phyloP scores from a whole-genome alignment of 2,329 filamentous ascomycete genomes.

The Colletotrichum siamense region DNA sequence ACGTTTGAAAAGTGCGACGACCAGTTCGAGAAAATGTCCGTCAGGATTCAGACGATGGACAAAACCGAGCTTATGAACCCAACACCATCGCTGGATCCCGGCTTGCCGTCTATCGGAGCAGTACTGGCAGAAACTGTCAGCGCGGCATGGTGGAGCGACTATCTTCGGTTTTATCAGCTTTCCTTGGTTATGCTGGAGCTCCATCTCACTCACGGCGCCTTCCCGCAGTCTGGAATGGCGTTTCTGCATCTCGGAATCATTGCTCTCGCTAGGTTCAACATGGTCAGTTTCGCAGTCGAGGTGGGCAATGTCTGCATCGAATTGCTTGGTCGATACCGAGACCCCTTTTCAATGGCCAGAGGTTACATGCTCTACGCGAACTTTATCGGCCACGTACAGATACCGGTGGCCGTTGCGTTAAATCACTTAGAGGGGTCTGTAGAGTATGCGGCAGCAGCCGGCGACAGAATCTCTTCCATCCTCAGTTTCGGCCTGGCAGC shows the following conservation, averaged over 20 bases:
- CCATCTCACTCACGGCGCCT: conserved; percentile 67
- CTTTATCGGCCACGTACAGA: conserved; percentile 74
- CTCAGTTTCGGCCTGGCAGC: conserved; percentile 73
- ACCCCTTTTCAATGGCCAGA: conserved; percentile 70
- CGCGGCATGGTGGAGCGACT: conserved; percentile 77
- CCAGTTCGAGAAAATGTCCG: conserved; percentile 70
- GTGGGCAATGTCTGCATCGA: conserved; percentile 68
- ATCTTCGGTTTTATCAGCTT: conserved; percentile 74
- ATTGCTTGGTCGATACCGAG: conserved; percentile 67
- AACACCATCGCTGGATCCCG: conserved; percentile 51
- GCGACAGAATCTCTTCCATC: conserved; percentile 75
- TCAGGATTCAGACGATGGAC: conserved; percentile 64
- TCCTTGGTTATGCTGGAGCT: conserved; percentile 70
- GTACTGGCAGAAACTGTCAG: conserved; percentile 74
- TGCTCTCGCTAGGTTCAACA: conserved; percentile 72
- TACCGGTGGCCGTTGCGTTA: conserved; percentile 63
- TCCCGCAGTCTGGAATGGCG: conserved; percentile 71
- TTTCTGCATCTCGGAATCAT: conserved; percentile 74
- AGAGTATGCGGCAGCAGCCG: conserved; percentile 69
- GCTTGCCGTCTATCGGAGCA: conserved; percentile 68
- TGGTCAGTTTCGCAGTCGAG: conserved; percentile 71
- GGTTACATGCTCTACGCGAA: conserved; percentile 73
- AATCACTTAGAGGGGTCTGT: conserved; percentile 68
- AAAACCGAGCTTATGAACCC: conserved; percentile 49
- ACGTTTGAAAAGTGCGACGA: conserved; percentile 80